Percentiles rank a stretch among this genome's conserved stretches.
These are phyloP conservation scores for Senna tora DNA, from an alignment of 306 rosid species.

Conservation along the genomic window DNA sequence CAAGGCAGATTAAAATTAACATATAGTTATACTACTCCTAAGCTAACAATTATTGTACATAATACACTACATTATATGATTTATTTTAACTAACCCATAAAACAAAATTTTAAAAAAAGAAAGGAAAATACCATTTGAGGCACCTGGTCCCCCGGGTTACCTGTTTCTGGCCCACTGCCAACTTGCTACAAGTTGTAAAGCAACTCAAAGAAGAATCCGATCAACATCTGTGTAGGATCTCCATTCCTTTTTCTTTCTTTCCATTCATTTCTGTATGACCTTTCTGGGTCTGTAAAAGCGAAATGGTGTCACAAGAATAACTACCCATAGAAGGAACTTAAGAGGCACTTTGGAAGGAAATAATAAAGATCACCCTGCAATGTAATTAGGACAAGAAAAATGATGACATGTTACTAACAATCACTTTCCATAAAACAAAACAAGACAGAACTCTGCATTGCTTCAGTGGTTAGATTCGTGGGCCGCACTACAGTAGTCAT, in stretches of 20 bases:
- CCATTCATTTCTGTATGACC: background rate
- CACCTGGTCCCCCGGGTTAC: slow-evolving; percentile 27
- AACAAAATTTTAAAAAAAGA: background rate
- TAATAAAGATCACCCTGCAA: slow-evolving; percentile 24
- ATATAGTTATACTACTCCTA: slow-evolving; percentile 24
- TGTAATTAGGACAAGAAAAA: background rate
- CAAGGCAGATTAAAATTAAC: slow-evolving; percentile 5
- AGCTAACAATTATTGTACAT: slow-evolving; percentile 33
- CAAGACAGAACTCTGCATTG: background rate
- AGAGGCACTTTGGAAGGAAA: slow-evolving; percentile 23
- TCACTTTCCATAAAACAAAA: background rate
- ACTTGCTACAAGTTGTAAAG: slow-evolving; percentile 32
- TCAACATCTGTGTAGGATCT: slow-evolving; percentile 30
- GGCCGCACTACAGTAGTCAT: background rate
- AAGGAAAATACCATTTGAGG: slow-evolving; percentile 34
- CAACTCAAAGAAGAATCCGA: slow-evolving; percentile 26
- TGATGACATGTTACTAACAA: background rate
- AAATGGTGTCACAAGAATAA: slow-evolving; percentile 46
- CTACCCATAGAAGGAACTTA: slow-evolving; percentile 29
- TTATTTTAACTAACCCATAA: slow-evolving; percentile 25
- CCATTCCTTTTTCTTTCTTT: background rate
- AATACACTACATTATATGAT: slow-evolving; percentile 13
- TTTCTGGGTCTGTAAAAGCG: slow-evolving; percentile 29
- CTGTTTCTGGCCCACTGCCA: slow-evolving; percentile 37
- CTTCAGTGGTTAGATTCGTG: slow-evolving; percentile 1